Conservation (phyloP, 2,329 filamentous ascomycete species). For the Fusarium sp. region DNA sequence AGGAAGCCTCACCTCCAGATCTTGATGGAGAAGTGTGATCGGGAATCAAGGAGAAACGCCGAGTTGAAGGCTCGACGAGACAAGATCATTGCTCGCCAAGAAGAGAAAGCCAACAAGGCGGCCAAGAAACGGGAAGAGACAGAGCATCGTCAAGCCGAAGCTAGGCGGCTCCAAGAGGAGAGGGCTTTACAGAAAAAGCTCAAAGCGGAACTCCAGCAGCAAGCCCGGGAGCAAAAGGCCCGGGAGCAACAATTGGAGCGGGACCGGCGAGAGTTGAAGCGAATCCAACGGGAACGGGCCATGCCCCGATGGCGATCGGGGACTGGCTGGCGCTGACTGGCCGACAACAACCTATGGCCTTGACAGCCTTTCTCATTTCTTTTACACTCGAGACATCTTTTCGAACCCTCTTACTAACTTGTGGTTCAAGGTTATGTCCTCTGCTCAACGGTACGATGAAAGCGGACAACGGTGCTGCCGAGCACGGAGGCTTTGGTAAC, state of each 20-base stretch:
- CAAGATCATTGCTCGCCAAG: slow-evolving; percentile 16
- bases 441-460: slow-evolving; percentile 87
- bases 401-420: slow-evolving; percentile 34
- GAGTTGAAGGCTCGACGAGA: slow-evolving; percentile 24
- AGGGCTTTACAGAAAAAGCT: slow-evolving; percentile 24
- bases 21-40: slow-evolving; percentile 39
- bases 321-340: slow-evolving; percentile 28
- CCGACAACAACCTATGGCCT: background rate
- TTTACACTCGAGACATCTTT: slow-evolving; percentile 16
- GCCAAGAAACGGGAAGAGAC: slow-evolving; percentile 30
- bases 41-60: slow-evolving; percentile 18
- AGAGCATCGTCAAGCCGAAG: slow-evolving; percentile 26
- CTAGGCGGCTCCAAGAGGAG: slow-evolving; percentile 24
- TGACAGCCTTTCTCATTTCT: slow-evolving; percentile 9
- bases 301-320: slow-evolving; percentile 37
- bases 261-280: slow-evolving; percentile 23
- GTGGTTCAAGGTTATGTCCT: slow-evolving; percentile 74
- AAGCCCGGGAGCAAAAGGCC: slow-evolving; percentile 24
- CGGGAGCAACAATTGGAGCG: slow-evolving; percentile 21
- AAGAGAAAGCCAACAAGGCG: slow-evolving; percentile 16
- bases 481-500: slow-evolving; percentile 69
- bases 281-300: slow-evolving; percentile 26
- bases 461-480: slow-evolving; percentile 63
- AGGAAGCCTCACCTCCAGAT: slow-evolving; percentile 31
- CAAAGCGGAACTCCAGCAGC: slow-evolving; percentile 32